A percentile compares a stretch with the other conserved stretches of the same genome.
These are phyloP conservation scores for Globisporangium abappressorium DNA, from an alignment of 352 stramenopile species.

Conservation along the genomic window DNA sequence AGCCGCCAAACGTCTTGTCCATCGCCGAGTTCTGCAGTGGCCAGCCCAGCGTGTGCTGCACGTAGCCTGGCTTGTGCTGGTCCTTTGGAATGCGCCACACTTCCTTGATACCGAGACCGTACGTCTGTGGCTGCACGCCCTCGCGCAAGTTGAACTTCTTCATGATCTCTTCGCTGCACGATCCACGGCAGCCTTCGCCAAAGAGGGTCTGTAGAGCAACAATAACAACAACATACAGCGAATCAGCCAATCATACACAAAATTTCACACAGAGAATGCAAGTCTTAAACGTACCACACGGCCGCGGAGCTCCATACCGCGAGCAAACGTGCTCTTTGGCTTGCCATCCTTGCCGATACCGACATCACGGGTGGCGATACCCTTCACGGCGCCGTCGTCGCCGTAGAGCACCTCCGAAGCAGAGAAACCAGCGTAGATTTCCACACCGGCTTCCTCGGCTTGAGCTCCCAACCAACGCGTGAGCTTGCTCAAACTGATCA, in stretches of 20 bases:
- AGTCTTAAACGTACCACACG: slow-evolving; percentile 31
- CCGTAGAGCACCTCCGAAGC: slow-evolving; percentile 91
- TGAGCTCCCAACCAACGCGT: slow-evolving; percentile 95
- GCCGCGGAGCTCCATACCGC: slow-evolving; percentile 96
- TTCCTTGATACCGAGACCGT: slow-evolving; percentile 99
- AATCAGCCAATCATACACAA: no score
- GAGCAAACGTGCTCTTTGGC: slow-evolving; percentile 96
- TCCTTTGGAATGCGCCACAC: slow-evolving; percentile 91
- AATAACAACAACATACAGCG: no score
- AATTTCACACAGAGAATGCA: no score
- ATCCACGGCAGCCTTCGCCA: slow-evolving; percentile 96
- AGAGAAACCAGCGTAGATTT: slow-evolving; percentile 99
- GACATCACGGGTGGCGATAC: slow-evolving; percentile 98
- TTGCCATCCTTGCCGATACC: slow-evolving; percentile 96
- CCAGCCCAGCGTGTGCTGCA: slow-evolving; percentile 99
- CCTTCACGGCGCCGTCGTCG: slow-evolving; percentile 80
- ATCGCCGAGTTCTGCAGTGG: slow-evolving; percentile 91
- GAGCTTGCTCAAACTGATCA: slow-evolving; percentile 97
- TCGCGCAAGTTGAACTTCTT: slow-evolving; percentile 94
- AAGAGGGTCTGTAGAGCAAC: slow-evolving; percentile 83
- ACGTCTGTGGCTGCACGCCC: slow-evolving; percentile 92
- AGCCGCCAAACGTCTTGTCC: slow-evolving; percentile 96
- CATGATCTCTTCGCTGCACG: slow-evolving; percentile 97
- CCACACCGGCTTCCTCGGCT: slow-evolving; percentile 97
- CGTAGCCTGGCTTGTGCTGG: slow-evolving; percentile 91